A percentile compares a stretch with the other conserved stretches of the same genome.
phyloP scores from a whole-genome alignment of 371 early-diverging fungal genomes.

The Haplosporangium sp. region DNA sequence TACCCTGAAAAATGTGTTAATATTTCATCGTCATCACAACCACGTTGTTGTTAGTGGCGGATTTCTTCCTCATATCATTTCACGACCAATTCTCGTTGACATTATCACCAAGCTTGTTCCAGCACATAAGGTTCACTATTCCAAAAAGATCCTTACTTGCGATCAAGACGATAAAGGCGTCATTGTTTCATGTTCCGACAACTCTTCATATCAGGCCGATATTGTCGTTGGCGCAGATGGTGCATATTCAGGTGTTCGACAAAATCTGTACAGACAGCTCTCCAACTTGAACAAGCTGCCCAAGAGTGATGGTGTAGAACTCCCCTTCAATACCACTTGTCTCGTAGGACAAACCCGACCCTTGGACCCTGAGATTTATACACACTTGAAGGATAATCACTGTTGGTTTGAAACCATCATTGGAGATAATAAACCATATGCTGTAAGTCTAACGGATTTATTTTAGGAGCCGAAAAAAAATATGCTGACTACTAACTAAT shows the following conservation, averaged over 20 bases:
- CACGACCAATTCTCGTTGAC: conserved; percentile 33
- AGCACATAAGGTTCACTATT: conserved; percentile 18
- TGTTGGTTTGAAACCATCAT: conserved; percentile 17
- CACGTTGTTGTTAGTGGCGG: conserved; percentile 19
- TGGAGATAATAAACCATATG: conserved; percentile 24
- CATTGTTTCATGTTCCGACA: conserved; percentile 31
- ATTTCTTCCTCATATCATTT: conserved; percentile 24
- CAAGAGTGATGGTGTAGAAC: conserved; percentile 10
- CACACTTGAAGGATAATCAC: conserved; percentile 12
- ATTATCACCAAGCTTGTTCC: conserved; percentile 30
- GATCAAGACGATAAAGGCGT: conserved; percentile 28
- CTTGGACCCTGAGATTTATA: conserved; percentile 16
- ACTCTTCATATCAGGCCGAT: conserved; percentile 30
- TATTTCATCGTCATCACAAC: not conserved
- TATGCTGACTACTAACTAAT: not conserved
- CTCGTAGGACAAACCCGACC: conserved; percentile 29
- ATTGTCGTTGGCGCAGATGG: conserved; percentile 51
- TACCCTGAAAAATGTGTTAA: not conserved
- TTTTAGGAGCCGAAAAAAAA: not conserved
- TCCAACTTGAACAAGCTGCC: conserved; percentile 6
- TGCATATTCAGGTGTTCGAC: conserved; percentile 33
- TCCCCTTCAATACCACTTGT: conserved; percentile 26
- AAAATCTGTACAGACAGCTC: conserved; percentile 28
- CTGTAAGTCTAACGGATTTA: conserved; percentile 16
- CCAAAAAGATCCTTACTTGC: conserved; percentile 26